Percentiles rank a stretch among this genome's conserved stretches.
These are phyloP conservation scores for Kwoniella sp. DNA, from an alignment of 768 basidiomycete species.

Conservation along the genomic window DNA sequence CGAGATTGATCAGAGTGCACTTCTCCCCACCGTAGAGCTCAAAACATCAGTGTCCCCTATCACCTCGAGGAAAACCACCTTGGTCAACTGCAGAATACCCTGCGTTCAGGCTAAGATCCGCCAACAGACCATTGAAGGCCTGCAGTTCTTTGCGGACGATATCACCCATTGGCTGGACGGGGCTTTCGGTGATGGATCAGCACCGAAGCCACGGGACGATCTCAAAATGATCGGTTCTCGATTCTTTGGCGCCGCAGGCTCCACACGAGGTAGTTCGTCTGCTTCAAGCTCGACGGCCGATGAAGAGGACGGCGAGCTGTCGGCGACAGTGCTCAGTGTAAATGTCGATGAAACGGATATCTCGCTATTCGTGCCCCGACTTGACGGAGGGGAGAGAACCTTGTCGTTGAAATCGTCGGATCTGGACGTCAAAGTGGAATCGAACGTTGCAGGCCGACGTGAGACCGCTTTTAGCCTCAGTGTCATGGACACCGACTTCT, in stretches of 20 bases:
- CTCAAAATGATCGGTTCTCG: conserved; percentile 74
- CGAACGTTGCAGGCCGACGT: conserved; percentile 73
- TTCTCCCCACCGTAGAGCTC: conserved; percentile 38
- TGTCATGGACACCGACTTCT: conserved; percentile 66
- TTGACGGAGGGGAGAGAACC: conserved; percentile 35
- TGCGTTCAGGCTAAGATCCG: conserved; percentile 59
- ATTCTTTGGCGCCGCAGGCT: conserved; percentile 58
- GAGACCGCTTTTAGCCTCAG: conserved; percentile 69
- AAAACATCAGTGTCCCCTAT: conserved; percentile 9
- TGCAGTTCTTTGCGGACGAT: conserved; percentile 90
- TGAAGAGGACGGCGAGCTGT: conserved; percentile 27
- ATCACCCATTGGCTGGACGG: conserved; percentile 70
- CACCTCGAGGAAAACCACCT: conserved; percentile 16
- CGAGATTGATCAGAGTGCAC: conserved; percentile 30
- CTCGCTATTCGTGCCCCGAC: conserved; percentile 63
- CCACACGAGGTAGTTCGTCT: conserved; percentile 42
- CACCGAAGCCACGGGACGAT: conserved; percentile 59
- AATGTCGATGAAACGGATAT: conserved; percentile 56
- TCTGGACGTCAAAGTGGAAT: conserved; percentile 66
- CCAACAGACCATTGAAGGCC: conserved; percentile 70
- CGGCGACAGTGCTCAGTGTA: conserved; percentile 28
- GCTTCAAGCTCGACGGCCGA: conserved; percentile 39
- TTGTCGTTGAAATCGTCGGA: conserved; percentile 65
- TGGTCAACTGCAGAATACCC: conserved; percentile 61
- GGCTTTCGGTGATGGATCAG: conserved; percentile 49